phyloP scores from a whole-genome alignment of 441 rosid genomes.

The Adansonia gregorii region DNA sequence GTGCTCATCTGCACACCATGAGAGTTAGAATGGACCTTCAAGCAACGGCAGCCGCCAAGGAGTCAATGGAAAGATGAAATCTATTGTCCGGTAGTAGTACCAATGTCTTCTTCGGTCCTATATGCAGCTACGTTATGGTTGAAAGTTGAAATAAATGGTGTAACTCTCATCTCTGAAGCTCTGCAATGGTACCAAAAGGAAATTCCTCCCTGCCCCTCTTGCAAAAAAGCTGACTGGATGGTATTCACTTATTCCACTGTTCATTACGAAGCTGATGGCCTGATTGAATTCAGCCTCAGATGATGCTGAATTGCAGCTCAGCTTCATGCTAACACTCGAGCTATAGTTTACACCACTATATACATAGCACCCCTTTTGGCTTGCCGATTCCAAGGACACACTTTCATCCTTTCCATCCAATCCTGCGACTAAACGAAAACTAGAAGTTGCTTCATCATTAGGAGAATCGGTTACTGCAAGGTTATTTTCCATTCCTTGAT shows the following conservation, averaged over 20 bases:
- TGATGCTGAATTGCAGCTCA: constrained; percentile 50
- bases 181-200: constrained; percentile 63
- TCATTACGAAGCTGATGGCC: constrained; percentile 62
- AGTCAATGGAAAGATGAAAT: background rate
- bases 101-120: background rate
- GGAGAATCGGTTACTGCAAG: constrained; percentile 46
- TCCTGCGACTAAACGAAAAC: constrained; percentile 64
- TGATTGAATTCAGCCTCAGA: constrained; percentile 42
- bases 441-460: constrained; percentile 33
- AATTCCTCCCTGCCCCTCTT: constrained; percentile 58
- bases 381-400: constrained; percentile 60
- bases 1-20: background rate
- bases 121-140: constrained; percentile 33
- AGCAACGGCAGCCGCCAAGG: background rate
- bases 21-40: background rate
- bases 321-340: constrained; percentile 44
- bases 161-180: constrained; percentile 78
- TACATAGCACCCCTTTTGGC: constrained; percentile 62
- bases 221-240: constrained; percentile 79
- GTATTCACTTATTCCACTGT: constrained; percentile 54
- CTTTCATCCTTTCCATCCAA: constrained; percentile 63
- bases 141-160: constrained; percentile 73
- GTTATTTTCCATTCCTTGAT: constrained; percentile 39
- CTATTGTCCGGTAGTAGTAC: background rate
- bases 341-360: constrained; percentile 44